These are phyloP conservation scores for Boletus rubroflammeus DNA, from an alignment of 768 basidiomycete genomes.

Conservation along the genomic window DNA sequence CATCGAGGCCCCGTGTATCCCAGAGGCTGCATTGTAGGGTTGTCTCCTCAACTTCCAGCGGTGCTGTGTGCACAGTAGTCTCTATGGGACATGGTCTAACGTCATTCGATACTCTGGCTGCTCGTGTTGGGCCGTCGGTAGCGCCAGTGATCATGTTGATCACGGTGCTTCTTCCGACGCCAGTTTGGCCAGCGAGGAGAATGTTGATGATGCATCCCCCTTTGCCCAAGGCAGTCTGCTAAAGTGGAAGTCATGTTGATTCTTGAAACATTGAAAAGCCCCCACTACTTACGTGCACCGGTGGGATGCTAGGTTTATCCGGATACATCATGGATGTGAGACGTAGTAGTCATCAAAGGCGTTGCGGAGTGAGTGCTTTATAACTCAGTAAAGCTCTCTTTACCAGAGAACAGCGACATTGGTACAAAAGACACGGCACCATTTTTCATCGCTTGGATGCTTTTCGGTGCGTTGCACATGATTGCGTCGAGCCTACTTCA, in stretches of 20 bases:
- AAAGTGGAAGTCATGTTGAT: neutral
- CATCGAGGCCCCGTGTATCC: conserved; percentile 29
- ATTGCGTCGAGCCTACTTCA: no score
- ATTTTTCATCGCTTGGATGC: no score
- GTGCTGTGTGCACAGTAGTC: conserved; percentile 12
- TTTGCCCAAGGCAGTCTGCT: neutral
- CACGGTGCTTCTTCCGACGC: conserved; percentile 28
- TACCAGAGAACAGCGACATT: no score
- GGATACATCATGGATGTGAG: neutral
- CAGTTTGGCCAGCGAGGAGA: conserved; percentile 27
- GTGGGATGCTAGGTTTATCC: neutral
- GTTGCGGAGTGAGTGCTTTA: neutral
- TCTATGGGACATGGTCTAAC: conserved; percentile 24
- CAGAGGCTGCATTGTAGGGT: conserved; percentile 17
- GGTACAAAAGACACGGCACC: no score
- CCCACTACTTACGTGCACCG: conserved; percentile 6
- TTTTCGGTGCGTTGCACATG: no score
- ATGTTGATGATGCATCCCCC: conserved; percentile 6
- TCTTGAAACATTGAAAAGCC: neutral
- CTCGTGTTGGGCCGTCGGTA: conserved; percentile 3
- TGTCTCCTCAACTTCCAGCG: neutral
- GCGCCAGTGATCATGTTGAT: conserved; percentile 26
- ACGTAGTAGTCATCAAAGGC: conserved; percentile 2
- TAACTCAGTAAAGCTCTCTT: neutral
- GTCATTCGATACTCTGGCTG: conserved; percentile 24